These are phyloP conservation scores for Mytilinidion resinicola DNA, from an alignment of 495 filamentous ascomycete species.

Conservation along the genomic window DNA sequence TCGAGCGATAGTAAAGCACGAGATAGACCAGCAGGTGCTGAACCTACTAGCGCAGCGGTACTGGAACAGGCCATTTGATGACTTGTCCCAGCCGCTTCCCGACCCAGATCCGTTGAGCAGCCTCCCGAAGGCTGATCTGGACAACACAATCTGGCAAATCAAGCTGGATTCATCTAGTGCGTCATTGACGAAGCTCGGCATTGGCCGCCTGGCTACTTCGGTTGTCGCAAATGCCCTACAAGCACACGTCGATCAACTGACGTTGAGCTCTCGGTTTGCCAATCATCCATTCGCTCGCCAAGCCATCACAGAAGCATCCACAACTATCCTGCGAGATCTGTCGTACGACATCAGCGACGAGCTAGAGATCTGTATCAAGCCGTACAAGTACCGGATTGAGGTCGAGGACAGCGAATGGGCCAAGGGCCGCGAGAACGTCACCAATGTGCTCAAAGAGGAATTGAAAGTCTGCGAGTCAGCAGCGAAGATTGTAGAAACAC, in stretches of 20 bases:
- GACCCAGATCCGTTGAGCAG: constrained; percentile 69
- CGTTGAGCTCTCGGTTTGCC: constrained; percentile 73
- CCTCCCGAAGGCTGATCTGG: constrained; percentile 73
- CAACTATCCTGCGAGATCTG: constrained; percentile 81
- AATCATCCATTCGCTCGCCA: constrained; percentile 85
- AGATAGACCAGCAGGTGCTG: constrained; percentile 90
- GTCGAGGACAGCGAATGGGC: constrained; percentile 85
- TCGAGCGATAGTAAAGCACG: constrained; percentile 78
- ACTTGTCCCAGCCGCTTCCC: constrained; percentile 52
- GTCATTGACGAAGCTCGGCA: constrained; percentile 83
- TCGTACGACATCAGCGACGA: constrained; percentile 96
- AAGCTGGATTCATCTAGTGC: constrained; percentile 91
- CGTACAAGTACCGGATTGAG: constrained; percentile 96
- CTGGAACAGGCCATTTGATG: constrained; percentile 93
- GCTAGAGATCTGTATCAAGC: constrained; percentile 99
- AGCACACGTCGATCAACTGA: constrained; percentile 70
- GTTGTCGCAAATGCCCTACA: constrained; percentile 86
- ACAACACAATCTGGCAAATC: constrained; percentile 81
- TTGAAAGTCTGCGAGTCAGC: constrained; percentile 75
- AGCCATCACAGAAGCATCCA: constrained; percentile 83
- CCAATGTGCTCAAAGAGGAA: constrained; percentile 72
- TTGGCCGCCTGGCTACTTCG: constrained; percentile 85
- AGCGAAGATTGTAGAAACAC: constrained; percentile 63
- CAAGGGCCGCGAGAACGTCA: constrained; percentile 71
- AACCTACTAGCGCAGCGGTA: constrained; percentile 92